Base-by-base conservation (phyloP, 768 basidiomycete genomes). In the Collybia nuda region DNA sequence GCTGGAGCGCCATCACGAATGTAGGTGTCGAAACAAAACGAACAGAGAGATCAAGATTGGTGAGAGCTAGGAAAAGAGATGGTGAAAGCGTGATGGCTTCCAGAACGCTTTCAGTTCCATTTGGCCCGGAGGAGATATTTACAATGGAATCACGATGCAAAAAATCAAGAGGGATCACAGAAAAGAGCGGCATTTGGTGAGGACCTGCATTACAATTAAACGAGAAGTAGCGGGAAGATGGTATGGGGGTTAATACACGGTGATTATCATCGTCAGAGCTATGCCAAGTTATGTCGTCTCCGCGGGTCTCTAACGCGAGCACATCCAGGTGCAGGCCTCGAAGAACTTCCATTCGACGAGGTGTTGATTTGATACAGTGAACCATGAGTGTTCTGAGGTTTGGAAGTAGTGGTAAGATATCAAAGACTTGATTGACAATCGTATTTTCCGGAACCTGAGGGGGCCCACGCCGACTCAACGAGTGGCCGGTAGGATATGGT, bases 401-500 rank as follows among this genome's bases (percentile, higher is more conserved):
- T 6, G 22, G 3, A 17, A 61, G 54, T 1, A 42, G 46, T 5
- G 58, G 61, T 1, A 62, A 48, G 17, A 44, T 28, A 24, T 6
- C 40, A 17, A 29, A 24, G 15, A 59, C 22, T 28, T 50, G 47
- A 5, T 47, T 47, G 6, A 54, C 52, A 40, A 59, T 52, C 1
- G 51, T 47, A 15, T 46, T 32, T 22, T 62, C 52, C 12, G 58
- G 50, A 14, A 57, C 48, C 6, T 48, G 50, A 21, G 59, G 56
- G 17, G 47, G 21, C 6, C 37, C 52, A 15, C 29, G 41, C 9
- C 56, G 55, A 6, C 54, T 57, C 3, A 58, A 46, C 38, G 54
- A 56, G 36, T 61, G 58, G 1, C 56, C 59, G 21, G 40, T 47
- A 5, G 57, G 56, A 32, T 52, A 64, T 0, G 58, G 59, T 23